Evolutionary conservation across 1,284 basidiomycete genomes (phyloP).

Genomic region (Cerioporus squamosus): DNA sequence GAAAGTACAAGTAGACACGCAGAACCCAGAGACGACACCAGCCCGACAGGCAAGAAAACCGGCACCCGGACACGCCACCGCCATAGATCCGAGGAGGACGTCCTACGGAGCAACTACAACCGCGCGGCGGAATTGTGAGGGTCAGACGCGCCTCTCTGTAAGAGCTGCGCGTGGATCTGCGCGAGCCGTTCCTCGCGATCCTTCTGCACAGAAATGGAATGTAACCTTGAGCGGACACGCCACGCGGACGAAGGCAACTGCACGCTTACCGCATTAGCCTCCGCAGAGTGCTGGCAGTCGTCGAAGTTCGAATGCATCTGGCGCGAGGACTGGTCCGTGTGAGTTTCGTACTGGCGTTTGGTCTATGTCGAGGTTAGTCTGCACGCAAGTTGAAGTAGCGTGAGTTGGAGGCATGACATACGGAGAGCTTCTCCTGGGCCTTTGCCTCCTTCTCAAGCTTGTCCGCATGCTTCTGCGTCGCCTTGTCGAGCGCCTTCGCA

Average conservation of each 20-base stretch:
- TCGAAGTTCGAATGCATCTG: conserved; percentile 16
- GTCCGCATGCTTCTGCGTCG: conserved; percentile 16
- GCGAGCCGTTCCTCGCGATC: conserved; percentile 19
- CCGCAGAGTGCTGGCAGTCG: conserved; percentile 9
- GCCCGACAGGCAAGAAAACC: too few species aligned
- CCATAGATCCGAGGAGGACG: neutral
- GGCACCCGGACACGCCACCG: neutral
- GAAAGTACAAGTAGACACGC: too few species aligned
- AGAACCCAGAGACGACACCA: too few species aligned
- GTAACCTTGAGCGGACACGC: neutral
- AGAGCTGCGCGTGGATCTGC: conserved; percentile 7
- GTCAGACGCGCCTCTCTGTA: neutral
- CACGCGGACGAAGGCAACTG: neutral
- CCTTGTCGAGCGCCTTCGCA: conserved; percentile 15
- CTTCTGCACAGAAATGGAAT: neutral
- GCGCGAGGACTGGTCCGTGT: conserved; percentile 4
- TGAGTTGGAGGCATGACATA: neutral
- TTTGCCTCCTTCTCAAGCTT: conserved; percentile 11
- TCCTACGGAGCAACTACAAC: neutral
- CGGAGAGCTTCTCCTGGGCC: conserved; percentile 7
- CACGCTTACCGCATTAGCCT: conserved; percentile 18
- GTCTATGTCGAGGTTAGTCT: neutral
- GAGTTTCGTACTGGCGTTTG: conserved; percentile 10
- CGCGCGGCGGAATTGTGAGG: neutral
- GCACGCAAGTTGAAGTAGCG: too few species aligned